These are phyloP conservation scores for Euclidium syriacum DNA, from an alignment of 345 rosid species.

Conservation along the genomic window DNA sequence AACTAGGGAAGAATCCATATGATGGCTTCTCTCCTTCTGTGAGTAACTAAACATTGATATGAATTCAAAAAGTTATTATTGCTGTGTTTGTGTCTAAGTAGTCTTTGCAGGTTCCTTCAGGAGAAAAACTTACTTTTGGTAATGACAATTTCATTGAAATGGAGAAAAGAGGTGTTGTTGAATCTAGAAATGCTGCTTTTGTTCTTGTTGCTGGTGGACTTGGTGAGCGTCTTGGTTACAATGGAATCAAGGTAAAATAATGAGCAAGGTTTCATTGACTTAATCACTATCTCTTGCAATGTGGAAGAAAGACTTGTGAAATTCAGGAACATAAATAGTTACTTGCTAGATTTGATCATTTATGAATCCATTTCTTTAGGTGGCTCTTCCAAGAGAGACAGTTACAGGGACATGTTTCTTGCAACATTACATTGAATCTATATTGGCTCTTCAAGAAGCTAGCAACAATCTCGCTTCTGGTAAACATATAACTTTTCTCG, in stretches of 20 bases:
- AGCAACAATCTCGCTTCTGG: slow-evolving; percentile 61
- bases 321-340: not conserved
- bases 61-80: not conserved
- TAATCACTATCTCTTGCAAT: not conserved
- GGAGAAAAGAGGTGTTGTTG: slow-evolving; percentile 71
- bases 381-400: slow-evolving; percentile 92
- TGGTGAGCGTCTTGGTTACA: slow-evolving; percentile 97
- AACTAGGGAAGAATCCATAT: slow-evolving; percentile 85
- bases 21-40: slow-evolving; percentile 97
- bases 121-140: slow-evolving; percentile 65
- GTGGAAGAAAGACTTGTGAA: not conserved
- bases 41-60: too few relatives aligned
- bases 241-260: slow-evolving; percentile 80
- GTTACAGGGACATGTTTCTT: slow-evolving; percentile 82
- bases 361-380: slow-evolving; percentile 37
- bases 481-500: not conserved
- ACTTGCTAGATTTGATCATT: not conserved
- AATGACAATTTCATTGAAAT: slow-evolving; percentile 59
- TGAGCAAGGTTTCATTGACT: not conserved
- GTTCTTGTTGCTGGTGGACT: slow-evolving; percentile 99
- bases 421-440: slow-evolving; percentile 69
- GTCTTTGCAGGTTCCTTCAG: slow-evolving; percentile 72
- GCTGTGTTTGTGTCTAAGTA: not conserved
- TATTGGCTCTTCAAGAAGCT: slow-evolving; percentile 89
- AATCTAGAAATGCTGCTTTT: slow-evolving; percentile 81